Evolutionary conservation across 108 stramenopile genomes (phyloP), one percentile per base, ranked within the genome.

Genomic region (Cyclostephanos invisitatus): DNA sequence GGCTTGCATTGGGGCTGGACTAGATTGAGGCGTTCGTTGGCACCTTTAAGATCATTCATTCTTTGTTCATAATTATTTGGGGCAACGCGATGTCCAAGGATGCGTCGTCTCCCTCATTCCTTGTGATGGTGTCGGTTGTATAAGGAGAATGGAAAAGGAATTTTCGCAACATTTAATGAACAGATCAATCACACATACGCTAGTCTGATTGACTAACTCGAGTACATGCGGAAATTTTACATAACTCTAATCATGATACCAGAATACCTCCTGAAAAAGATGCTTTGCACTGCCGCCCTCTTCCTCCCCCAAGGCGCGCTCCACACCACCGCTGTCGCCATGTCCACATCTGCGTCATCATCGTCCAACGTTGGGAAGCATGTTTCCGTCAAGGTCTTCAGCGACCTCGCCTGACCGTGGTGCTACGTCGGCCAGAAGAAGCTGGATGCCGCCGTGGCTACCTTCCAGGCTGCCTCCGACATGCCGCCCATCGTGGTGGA

Each of bases 391-490:
- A 77, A 66, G 5, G 86, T 91, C 10, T 88, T 82, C 70, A 71
- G 67, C 12, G 91, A 91, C 66, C 72, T 89, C 12, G 91, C 91
- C 50, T 91, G 91, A 87, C 91, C 91, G 20, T 91, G 91, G 91
- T 77, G 89, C 69, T 83, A 88, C 65, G 88, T 91, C 10, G 90
- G 84, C 28, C 82, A 91, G 62, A 85, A 87, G 70, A 81, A 87
- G 14, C 76, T 91, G 24, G 67, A 78, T 57, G 70, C 77, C 37
- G 90, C 90, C 21, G 68, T 91, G 46, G 60, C 64, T n/a, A 18
- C 68, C 0, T 89, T 86, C 37, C 51, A 40, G 38, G 61, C 75
- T 28, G 46, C 67, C 5, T 15, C 75, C 7, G 38, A 22, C 24
- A 76, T 42, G 22, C 66, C 77, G 42, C 65, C 74, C 29, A 59